Base-by-base conservation (phyloP, 352 stramenopile species). In the Globisporangium canariense region DNA sequence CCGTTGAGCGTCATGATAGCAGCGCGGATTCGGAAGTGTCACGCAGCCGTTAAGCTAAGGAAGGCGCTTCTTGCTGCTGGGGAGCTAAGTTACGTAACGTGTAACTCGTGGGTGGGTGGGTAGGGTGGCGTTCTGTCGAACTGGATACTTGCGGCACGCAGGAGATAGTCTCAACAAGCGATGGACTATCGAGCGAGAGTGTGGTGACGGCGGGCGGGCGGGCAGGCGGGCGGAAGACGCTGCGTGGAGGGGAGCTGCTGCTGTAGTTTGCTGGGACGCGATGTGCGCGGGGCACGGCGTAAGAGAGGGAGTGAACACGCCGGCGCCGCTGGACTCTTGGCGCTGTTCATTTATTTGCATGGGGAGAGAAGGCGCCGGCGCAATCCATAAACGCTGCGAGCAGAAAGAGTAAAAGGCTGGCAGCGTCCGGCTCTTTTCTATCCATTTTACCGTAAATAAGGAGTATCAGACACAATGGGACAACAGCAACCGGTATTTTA, bases 1-100 rank as follows among this genome's bases (percentile, higher is more conserved):
- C 70, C 77, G 46, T 66, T 71, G 53, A 84, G 74, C 62, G 74
- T 83, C 77, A 83, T 85, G 66, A 10, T 50, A 18, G 8, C 41
- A 47, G 34, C 18, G 9, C 36, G 38, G 20, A 38, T 51, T 38
- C 22, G 34, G 38, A 52, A 34, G 18, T 51, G 34, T 28, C 11
- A 20, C 34, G 54, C 36, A 18, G 54, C 2, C n/a, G 32, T 7
- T 8, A 46, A 60, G 53, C 32, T 32, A 28, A 28, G 32, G 32
- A 30, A 20, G 32, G 40, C 32, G 36, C 36, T 4, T 11, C 36
- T 14, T 41, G 36, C 36, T 41, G 16, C 53, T 41, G 55, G 41
- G 2, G 41, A 47, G 41, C 20, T 20, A 47, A 47, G 41, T 47
- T 47, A 47, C 41, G 41, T 47, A 20, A n/a, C 41, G 3, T 47